Conservation (phyloP, 2,329 filamentous ascomycete genomes). For the Byssoonygena ceratinophila region DNA sequence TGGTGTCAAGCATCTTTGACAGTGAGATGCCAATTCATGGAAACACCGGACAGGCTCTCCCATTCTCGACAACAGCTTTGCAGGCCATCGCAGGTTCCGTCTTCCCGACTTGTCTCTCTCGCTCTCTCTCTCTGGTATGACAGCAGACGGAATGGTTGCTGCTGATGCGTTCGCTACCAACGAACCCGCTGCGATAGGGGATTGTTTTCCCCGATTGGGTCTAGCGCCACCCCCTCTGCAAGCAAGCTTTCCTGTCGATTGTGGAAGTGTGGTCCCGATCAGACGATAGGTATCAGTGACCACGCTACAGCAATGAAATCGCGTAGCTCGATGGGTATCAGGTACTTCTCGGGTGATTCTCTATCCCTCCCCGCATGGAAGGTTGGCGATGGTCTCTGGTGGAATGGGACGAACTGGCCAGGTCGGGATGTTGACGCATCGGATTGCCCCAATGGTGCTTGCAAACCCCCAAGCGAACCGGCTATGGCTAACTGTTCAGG, state of each 20-base stretch:
- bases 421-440: background rate
- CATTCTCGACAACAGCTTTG: background rate
- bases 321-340: background rate
- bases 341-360: background rate
- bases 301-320: background rate
- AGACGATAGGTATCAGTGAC: background rate
- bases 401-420: background rate
- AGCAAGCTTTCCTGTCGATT: background rate
- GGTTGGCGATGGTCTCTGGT: background rate
- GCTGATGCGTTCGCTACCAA: background rate
- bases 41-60: background rate
- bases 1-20: too few species aligned
- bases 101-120: background rate
- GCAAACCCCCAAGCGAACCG: background rate
- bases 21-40: too few species aligned
- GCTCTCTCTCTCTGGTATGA: background rate
- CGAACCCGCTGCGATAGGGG: constrained; percentile 29
- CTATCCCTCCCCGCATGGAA: background rate
- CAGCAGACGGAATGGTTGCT: constrained; percentile 3
- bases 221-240: constrained; percentile 21
- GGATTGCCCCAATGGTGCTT: background rate
- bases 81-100: background rate
- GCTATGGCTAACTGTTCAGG: background rate
- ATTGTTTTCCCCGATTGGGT: constrained; percentile 48
- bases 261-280: background rate